Evolutionary conservation across 23 red algal species (phyloP).

Genomic region (Cyanidiococcus yangmingshanensis): DNA sequence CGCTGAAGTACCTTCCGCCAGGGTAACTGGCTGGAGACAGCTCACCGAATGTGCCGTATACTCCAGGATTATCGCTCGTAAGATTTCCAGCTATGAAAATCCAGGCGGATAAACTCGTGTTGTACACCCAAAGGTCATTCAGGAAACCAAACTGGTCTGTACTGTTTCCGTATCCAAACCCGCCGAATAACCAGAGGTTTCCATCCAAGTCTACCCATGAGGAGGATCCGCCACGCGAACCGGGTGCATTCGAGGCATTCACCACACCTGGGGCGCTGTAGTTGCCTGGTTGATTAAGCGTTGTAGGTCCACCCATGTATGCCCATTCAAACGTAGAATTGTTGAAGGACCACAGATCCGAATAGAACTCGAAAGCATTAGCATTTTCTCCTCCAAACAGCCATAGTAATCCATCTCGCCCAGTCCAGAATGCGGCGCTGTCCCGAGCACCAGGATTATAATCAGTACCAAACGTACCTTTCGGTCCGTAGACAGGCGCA

Average conservation of each 20-base stretch:
- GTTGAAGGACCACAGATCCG: no score
- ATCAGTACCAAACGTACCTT: neutral
- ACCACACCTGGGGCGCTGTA: no score
- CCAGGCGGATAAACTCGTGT: no score
- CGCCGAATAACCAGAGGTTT: neutral
- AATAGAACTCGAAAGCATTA: no score
- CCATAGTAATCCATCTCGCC: no score
- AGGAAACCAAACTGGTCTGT: neutral
- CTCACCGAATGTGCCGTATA: neutral
- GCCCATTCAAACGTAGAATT: no score
- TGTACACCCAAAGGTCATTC: neutral
- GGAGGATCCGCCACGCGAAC: neutral
- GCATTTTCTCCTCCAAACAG: no score
- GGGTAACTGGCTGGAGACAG: neutral
- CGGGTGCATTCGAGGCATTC: neutral
- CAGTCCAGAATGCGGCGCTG: no score
- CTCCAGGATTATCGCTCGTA: neutral
- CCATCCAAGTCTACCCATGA: neutral
- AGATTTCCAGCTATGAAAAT: neutral
- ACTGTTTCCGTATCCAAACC: neutral
- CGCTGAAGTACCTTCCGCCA: neutral
- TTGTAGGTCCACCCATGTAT: no score
- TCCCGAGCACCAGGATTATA: neutral
- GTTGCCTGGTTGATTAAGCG: no score
- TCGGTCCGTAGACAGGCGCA: neutral